Conservation (phyloP, 176 grass and related monocot genomes). For the Aegilops tauschii region DNA sequence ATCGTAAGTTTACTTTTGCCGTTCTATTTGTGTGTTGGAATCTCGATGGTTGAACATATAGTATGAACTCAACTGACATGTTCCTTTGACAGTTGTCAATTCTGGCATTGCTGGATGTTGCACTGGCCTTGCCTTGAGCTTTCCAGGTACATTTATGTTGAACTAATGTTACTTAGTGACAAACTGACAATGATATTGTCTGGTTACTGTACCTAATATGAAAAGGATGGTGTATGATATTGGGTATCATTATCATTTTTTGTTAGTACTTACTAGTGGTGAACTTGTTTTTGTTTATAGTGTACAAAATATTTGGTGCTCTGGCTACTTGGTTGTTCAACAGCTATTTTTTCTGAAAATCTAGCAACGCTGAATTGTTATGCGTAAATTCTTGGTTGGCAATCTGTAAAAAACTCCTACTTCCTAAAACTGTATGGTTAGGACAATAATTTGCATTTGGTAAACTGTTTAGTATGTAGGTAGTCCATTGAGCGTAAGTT, state of each 20-base stretch:
- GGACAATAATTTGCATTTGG: not conserved
- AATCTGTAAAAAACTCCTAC: not conserved
- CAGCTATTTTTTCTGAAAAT: not conserved
- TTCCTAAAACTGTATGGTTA: not conserved
- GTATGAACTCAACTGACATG: slow-evolving; percentile 9
- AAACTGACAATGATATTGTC: not conserved
- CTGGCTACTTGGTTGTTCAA: not conserved
- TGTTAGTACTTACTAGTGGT: not conserved
- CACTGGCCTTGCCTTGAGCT: slow-evolving; percentile 86
- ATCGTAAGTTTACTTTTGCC: slow-evolving; percentile 48
- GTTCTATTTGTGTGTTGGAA: not conserved
- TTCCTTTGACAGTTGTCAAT: slow-evolving; percentile 60
- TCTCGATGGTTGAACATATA: not conserved
- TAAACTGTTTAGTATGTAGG: not conserved
- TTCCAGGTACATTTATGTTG: slow-evolving; percentile 61
- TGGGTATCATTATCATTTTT: not conserved
- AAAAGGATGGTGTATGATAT: not conserved
- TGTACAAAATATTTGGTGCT: not conserved
- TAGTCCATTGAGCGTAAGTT: not conserved
- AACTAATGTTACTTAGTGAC: not conserved
- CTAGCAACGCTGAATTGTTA: not conserved
- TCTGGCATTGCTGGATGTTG: slow-evolving; percentile 85
- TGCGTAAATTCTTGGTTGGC: not conserved
- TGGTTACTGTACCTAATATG: not conserved
- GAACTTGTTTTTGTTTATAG: not conserved